phyloP scores from a whole-genome alignment of 2,329 filamentous ascomycete species.

The Calonectria hawksworthii region DNA sequence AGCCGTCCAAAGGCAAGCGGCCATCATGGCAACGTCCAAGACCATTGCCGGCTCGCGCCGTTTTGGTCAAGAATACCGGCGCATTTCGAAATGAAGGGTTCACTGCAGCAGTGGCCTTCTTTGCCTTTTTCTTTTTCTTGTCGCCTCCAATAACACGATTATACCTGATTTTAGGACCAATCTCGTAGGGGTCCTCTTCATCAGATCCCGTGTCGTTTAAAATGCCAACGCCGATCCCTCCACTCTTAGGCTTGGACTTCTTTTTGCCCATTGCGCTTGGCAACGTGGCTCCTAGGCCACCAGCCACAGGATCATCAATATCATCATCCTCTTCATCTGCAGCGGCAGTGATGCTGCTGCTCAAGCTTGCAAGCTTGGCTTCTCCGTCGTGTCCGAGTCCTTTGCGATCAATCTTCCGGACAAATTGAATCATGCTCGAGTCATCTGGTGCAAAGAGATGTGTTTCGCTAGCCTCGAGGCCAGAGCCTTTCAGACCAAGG shows the following conservation, averaged over 20 bases:
- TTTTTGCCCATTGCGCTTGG: constrained; percentile 56
- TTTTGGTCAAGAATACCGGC: constrained; percentile 82
- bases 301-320: constrained; percentile 56
- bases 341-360: constrained; percentile 38
- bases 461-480: constrained; percentile 58
- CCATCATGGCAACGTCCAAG: constrained; percentile 84
- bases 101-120: constrained; percentile 60
- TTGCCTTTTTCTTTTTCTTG: constrained; percentile 83
- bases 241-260: constrained; percentile 65
- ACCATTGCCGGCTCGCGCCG: constrained; percentile 45
- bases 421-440: constrained; percentile 75
- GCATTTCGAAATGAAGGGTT: constrained; percentile 77
- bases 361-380: constrained; percentile 60
- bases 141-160: constrained; percentile 85
- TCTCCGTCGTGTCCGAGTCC: constrained; percentile 79
- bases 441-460: constrained; percentile 92
- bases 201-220: constrained; percentile 95
- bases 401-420: constrained; percentile 76
- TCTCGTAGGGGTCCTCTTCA: constrained; percentile 93
- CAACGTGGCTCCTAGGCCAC: constrained; percentile 25
- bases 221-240: constrained; percentile 88
- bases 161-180: constrained; percentile 92
- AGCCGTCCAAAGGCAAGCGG: constrained; percentile 83
- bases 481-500: constrained; percentile 63
- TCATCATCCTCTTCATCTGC: constrained; percentile 58